A percentile compares a stretch with the other conserved stretches of the same genome.
Conservation (phyloP, 2,329 filamentous ascomycete species). For the Calonectria crousiana region DNA sequence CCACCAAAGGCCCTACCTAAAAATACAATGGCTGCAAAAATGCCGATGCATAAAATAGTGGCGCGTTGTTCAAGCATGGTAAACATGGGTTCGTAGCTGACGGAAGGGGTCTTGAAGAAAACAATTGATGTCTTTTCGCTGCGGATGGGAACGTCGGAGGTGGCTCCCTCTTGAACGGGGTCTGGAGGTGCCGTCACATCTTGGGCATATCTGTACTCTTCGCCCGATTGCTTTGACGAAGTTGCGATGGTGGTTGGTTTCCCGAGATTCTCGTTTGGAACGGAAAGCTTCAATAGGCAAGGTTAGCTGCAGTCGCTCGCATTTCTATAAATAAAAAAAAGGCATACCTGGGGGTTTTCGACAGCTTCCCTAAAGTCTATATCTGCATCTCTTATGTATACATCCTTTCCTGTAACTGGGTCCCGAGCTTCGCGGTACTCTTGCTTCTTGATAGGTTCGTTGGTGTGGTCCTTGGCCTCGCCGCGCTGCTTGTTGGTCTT, state of each 20-base stretch:
- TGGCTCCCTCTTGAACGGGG: conserved; percentile 83
- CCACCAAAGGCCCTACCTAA: conserved; percentile 86
- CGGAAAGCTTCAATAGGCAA: conserved; percentile 68
- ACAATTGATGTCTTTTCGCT: conserved; percentile 97
- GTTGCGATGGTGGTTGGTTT: conserved; percentile 81
- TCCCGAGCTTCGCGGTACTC: conserved; percentile 83
- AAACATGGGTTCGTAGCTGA: conserved; percentile 93
- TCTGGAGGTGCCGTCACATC: conserved; percentile 93
- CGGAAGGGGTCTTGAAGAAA: conserved; percentile 92
- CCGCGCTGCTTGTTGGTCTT: conserved; percentile 51
- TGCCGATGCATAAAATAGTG: conserved; percentile 75
- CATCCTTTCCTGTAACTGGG: conserved; percentile 87
- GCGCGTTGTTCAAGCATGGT: conserved; percentile 79
- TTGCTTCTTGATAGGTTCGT: conserved; percentile 52
- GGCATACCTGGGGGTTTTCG: conserved; percentile 75
- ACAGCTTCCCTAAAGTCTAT: conserved; percentile 76
- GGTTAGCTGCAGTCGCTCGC: not conserved
- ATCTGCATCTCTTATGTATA: conserved; percentile 87
- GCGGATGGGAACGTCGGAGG: conserved; percentile 93
- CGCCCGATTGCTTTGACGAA: conserved; percentile 75
- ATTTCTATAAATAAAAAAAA: not conserved
- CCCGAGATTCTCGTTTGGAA: conserved; percentile 90
- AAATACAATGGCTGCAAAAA: conserved; percentile 80
- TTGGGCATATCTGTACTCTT: conserved; percentile 87
- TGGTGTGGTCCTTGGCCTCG: conserved; percentile 59